These are phyloP conservation scores for Penicillium frequentans DNA, from an alignment of 2,329 filamentous ascomycete genomes.

Conservation along the genomic window DNA sequence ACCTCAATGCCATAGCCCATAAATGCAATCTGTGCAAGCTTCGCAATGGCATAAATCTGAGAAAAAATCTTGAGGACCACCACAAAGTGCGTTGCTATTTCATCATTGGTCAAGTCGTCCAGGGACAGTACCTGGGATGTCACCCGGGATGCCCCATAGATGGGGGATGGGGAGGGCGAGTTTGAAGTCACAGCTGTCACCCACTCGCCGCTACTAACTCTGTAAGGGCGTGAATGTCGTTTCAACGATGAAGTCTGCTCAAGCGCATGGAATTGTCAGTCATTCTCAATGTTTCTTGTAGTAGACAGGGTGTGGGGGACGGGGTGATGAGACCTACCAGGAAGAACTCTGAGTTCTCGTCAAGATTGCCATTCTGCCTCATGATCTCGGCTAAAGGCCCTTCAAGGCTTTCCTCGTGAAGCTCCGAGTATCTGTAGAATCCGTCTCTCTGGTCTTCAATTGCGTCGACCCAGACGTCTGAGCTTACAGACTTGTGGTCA, in stretches of 20 bases:
- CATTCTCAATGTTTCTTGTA: neutral
- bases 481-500: neutral
- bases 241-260: neutral
- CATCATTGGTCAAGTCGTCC: constrained; percentile 18
- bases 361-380: neutral
- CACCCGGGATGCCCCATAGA: neutral
- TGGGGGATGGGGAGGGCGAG: neutral
- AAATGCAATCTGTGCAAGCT: constrained; percentile 34
- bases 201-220: constrained; percentile 34
- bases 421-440: constrained; percentile 5
- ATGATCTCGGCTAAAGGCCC: neutral
- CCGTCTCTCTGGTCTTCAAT: constrained; percentile 1
- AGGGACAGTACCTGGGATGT: constrained; percentile 10
- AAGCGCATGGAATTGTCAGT: neutral
- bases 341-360: neutral
- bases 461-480: neutral
- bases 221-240: constrained; percentile 29
- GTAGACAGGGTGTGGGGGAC: neutral
- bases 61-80: constrained; percentile 32
- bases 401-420: neutral
- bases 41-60: constrained; percentile 38
- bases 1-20: constrained; percentile 37
- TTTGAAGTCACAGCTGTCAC: constrained; percentile 3
- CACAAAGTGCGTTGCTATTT: constrained; percentile 23
- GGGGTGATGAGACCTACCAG: neutral